phyloP scores from a whole-genome alignment of 176 grass and related monocot genomes.

The Cenchrus purpureus region DNA sequence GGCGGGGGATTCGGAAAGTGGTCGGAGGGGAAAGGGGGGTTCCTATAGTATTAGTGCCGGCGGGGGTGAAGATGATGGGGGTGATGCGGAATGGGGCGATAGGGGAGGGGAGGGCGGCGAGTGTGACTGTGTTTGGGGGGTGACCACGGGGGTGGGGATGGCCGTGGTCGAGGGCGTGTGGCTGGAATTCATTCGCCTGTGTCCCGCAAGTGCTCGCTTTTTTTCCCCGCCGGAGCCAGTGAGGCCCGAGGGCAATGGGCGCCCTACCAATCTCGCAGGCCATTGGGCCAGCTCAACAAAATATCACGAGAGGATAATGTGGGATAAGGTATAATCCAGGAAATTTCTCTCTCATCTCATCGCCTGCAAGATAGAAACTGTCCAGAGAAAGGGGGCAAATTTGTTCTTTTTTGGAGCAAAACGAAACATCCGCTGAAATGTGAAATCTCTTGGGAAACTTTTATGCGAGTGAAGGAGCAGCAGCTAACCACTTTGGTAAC shows the following conservation, averaged over 20 bases:
- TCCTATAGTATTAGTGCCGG: conserved; percentile 20
- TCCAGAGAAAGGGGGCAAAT: too few species aligned
- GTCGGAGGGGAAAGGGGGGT: neutral
- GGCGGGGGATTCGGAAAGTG: neutral
- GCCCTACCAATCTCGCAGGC: conserved; percentile 36
- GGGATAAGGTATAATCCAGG: conserved; percentile 34
- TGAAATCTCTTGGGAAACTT: too few species aligned
- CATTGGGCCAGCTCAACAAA: conserved; percentile 78
- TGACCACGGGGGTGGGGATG: conserved; percentile 31
- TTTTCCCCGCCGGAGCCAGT: neutral
- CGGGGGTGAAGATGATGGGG: neutral
- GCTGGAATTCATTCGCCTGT: conserved; percentile 49
- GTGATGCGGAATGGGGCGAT: conserved; percentile 32
- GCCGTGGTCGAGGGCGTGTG: conserved; percentile 45
- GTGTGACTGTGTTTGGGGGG: neutral
- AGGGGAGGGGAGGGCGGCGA: neutral
- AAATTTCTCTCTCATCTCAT: neutral
- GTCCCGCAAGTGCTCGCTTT: conserved; percentile 22
- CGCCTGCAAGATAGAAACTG: too few species aligned
- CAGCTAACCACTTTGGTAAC: too few species aligned
- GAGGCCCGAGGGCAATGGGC: neutral
- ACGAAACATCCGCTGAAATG: too few species aligned
- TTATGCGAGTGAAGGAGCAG: too few species aligned
- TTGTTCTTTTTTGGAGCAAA: too few species aligned
- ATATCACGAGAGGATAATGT: conserved; percentile 62